Evolutionary conservation across 2,329 filamentous ascomycete species (phyloP).

Genomic region (Colletotrichum horii): DNA sequence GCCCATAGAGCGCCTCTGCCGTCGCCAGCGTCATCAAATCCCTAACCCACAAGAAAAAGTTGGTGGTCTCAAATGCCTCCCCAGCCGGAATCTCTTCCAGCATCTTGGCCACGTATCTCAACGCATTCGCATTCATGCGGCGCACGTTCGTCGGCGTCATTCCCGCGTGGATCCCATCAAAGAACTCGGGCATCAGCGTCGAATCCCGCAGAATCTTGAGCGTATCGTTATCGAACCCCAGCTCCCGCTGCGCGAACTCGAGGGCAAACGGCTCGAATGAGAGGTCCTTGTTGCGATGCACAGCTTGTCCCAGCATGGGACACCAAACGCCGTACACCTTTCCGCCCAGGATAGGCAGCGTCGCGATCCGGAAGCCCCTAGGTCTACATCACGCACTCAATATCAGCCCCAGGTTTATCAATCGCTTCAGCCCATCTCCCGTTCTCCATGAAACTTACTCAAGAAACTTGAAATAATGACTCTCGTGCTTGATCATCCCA

Average conservation of each 20-base stretch:
- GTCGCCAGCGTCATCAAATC: conserved; percentile 42
- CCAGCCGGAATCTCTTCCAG: conserved; percentile 27
- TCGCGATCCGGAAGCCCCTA: conserved; percentile 42
- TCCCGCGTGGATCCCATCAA: neutral
- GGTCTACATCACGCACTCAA: neutral
- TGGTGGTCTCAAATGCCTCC: conserved; percentile 13
- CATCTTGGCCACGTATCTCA: conserved; percentile 1
- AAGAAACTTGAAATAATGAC: conserved; percentile 40
- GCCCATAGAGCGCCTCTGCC: conserved; percentile 45
- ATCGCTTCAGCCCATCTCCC: too few species aligned
- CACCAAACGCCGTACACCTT: conserved; percentile 51
- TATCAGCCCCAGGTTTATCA: neutral
- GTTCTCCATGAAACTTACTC: conserved; percentile 33
- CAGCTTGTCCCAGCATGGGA: conserved; percentile 40
- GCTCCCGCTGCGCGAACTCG: conserved; percentile 40
- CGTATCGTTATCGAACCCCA: conserved; percentile 37
- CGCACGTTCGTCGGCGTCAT: neutral
- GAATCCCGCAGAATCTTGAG: conserved; percentile 25
- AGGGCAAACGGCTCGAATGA: conserved; percentile 46
- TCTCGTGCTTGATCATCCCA: conserved; percentile 41
- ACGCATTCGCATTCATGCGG: conserved; percentile 9
- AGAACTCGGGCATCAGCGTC: neutral
- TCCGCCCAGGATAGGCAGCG: conserved; percentile 46
- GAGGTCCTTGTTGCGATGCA: conserved; percentile 44
- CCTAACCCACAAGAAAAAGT: conserved; percentile 44